phyloP scores from a whole-genome alignment of 2,329 filamentous ascomycete genomes.

The Bisporella sp. region DNA sequence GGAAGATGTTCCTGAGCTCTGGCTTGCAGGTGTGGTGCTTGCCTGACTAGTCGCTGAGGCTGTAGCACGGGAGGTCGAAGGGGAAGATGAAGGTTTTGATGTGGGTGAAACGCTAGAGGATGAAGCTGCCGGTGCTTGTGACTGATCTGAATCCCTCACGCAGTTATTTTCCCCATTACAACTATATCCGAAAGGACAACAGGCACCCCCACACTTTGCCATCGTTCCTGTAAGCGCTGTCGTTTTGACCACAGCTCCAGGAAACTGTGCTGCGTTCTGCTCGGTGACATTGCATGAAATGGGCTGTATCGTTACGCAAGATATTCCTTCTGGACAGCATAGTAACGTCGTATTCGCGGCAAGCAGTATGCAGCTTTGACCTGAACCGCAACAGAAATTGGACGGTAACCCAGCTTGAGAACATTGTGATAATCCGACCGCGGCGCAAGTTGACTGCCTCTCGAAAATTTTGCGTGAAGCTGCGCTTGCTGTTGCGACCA shows the following conservation, averaged over 20 bases:
- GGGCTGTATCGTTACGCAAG: conserved; percentile 54
- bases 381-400: conserved; percentile 59
- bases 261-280: conserved; percentile 52
- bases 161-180: conserved; percentile 45
- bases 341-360: conserved; percentile 60
- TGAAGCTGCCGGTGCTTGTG: conserved; percentile 20
- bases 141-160: conserved; percentile 43
- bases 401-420: conserved; percentile 44
- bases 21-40: conserved; percentile 1
- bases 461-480: conserved; percentile 28
- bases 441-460: conserved; percentile 44
- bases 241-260: conserved; percentile 58
- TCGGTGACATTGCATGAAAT: conserved; percentile 57
- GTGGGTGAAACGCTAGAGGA: conserved; percentile 16
- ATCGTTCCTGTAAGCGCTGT: conserved; percentile 51
- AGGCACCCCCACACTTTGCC: conserved; percentile 48
- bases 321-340: conserved; percentile 56
- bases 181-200: conserved; percentile 67
- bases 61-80: conserved; percentile 13
- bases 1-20: conserved; percentile 5
- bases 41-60: conserved; percentile 7
- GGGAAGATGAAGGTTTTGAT: conserved; percentile 12
- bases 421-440: conserved; percentile 44
- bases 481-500: no score
- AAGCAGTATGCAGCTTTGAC: conserved; percentile 50